A percentile compares a stretch with the other conserved stretches of the same genome.
Conservation (phyloP, 192 early-diverging fungal genomes). For the Coemansia sp. region DNA sequence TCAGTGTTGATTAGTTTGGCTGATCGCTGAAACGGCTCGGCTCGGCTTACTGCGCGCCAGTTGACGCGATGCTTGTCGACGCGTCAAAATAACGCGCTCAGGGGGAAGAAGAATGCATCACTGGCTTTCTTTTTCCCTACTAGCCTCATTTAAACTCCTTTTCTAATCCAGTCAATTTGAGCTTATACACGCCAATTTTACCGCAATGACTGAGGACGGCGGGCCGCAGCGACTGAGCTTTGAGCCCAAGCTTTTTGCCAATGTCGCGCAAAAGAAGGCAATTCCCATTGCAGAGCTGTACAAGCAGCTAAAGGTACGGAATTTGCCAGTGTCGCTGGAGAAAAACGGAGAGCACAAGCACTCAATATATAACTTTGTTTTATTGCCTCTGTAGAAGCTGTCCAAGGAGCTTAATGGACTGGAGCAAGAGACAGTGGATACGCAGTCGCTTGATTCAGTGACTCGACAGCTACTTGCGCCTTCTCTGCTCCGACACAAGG, state of each 20-base stretch:
- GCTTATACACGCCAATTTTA: background rate
- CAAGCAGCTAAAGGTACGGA: conserved; percentile 52
- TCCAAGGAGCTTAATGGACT: conserved; percentile 68
- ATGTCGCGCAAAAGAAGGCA: conserved; percentile 42
- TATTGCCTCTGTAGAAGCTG: conserved; percentile 59
- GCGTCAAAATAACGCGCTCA: background rate
- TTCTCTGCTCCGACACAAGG: conserved; percentile 74
- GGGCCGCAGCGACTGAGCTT: conserved; percentile 45
- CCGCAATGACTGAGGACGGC: conserved; percentile 37
- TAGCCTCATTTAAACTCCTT: background rate
- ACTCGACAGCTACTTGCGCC: conserved; percentile 66
- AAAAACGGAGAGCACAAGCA: background rate
- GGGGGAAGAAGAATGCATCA: background rate
- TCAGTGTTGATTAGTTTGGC: background rate
- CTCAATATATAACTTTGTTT: background rate
- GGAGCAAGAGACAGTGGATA: conserved; percentile 77
- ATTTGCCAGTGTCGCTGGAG: background rate
- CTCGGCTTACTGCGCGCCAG: conserved; percentile 3
- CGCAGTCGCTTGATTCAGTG: conserved; percentile 62
- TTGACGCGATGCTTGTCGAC: background rate
- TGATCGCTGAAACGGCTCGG: conserved; percentile 9
- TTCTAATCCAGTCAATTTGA: background rate
- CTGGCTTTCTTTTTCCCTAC: background rate
- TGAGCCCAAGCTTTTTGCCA: conserved; percentile 49
- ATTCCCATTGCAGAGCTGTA: conserved; percentile 44